Conservation (phyloP, 345 rosid genomes). For the Nasturtium officinale region DNA sequence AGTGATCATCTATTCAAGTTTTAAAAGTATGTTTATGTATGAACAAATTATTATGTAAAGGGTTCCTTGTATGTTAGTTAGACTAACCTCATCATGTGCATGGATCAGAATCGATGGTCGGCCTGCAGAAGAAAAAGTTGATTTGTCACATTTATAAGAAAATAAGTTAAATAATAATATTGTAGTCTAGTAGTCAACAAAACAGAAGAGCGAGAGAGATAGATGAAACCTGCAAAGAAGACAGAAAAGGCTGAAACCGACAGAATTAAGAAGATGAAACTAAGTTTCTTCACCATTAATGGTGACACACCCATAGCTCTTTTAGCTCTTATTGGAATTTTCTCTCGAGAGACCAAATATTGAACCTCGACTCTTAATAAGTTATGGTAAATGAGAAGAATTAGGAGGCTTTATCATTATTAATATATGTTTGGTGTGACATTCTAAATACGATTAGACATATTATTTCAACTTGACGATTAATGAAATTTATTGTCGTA, state of each 20-base stretch:
- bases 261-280: slow-evolving; percentile 53
- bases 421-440: neutral
- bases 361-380: neutral
- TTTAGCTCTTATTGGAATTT: neutral
- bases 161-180: neutral
- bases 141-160: neutral
- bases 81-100: slow-evolving; percentile 20
- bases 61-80: neutral
- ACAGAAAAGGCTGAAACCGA: slow-evolving; percentile 48
- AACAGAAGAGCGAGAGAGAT: neutral
- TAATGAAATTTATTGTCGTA: neutral
- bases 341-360: neutral
- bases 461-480: slow-evolving; percentile 16
- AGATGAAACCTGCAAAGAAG: slow-evolving; percentile 51
- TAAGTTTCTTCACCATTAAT: slow-evolving; percentile 37
- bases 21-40: neutral
- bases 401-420: neutral
- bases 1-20: neutral
- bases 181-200: no score
- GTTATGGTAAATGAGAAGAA: slow-evolving; percentile 1
- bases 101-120: slow-evolving; percentile 37
- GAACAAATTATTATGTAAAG: neutral
- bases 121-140: slow-evolving; percentile 42
- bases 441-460: slow-evolving; percentile 1
- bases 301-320: slow-evolving; percentile 41